Conservation (phyloP, 306 rosid genomes). For the Dalbergia cultrata region DNA sequence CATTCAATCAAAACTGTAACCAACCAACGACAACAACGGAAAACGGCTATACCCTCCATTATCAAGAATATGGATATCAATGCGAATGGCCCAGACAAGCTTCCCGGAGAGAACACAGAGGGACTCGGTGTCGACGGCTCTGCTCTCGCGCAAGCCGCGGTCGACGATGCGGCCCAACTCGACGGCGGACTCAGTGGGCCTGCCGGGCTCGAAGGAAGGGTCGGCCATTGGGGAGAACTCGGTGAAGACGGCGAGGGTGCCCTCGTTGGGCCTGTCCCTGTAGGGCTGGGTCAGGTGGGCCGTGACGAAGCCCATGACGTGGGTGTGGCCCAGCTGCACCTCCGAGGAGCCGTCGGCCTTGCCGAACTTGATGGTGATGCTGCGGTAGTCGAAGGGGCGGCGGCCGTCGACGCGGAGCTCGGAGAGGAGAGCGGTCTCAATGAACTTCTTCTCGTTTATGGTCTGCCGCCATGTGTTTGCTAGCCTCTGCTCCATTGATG, state of each 20-base stretch:
- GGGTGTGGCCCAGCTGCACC: slow-evolving; percentile 85
- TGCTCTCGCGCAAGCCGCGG: slow-evolving; percentile 91
- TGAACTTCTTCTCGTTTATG: slow-evolving; percentile 70
- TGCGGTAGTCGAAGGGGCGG: slow-evolving; percentile 82
- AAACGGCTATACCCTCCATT: slow-evolving; percentile 70
- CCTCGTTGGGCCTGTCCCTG: slow-evolving; percentile 87
- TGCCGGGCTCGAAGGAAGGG: slow-evolving; percentile 89
- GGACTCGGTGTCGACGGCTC: slow-evolving; percentile 86
- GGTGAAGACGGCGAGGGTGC: slow-evolving; percentile 81
- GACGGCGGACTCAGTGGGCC: slow-evolving; percentile 78
- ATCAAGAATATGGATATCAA: slow-evolving; percentile 88
- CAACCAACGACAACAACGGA: background rate
- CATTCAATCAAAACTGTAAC: background rate
- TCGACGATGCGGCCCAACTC: slow-evolving; percentile 85
- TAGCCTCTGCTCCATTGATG: slow-evolving; percentile 73
- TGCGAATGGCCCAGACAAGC: slow-evolving; percentile 84
- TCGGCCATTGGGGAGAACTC: slow-evolving; percentile 98
- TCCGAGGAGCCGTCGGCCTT: slow-evolving; percentile 76
- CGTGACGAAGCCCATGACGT: slow-evolving; percentile 74
- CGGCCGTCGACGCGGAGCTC: slow-evolving; percentile 89
- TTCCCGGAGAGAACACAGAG: slow-evolving; percentile 81
- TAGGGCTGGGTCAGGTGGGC: slow-evolving; percentile 84
- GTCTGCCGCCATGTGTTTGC: slow-evolving; percentile 72
- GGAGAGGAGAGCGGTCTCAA: slow-evolving; percentile 65
- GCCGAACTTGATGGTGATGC: slow-evolving; percentile 71